Conservation (phyloP, 2,329 filamentous ascomycete genomes). For the Tricladium varicosporioides region DNA sequence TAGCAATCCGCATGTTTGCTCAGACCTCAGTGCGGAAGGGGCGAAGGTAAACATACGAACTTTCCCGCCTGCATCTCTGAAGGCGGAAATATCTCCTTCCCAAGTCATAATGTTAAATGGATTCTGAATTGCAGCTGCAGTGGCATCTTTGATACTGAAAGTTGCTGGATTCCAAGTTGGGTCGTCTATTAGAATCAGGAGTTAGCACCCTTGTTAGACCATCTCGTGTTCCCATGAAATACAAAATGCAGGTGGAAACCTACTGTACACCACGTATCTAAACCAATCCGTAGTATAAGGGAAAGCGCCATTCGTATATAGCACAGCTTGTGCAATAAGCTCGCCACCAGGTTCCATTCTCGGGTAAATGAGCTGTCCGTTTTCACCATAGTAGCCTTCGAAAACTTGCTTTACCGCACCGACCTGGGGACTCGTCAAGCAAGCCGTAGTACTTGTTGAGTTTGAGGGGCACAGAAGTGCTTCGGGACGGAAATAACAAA, state of each 20-base stretch:
- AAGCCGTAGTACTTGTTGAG: slow-evolving; percentile 36
- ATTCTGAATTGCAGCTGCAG: slow-evolving; percentile 19
- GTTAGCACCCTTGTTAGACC: no score
- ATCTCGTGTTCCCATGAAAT: no score
- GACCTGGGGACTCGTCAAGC: slow-evolving; percentile 44
- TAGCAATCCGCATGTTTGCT: no score
- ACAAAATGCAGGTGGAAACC: neutral
- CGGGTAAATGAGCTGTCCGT: slow-evolving; percentile 48
- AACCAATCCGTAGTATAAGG: slow-evolving; percentile 46
- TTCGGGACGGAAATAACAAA: slow-evolving; percentile 34
- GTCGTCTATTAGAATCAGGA: slow-evolving; percentile 21
- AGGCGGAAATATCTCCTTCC: slow-evolving; percentile 22
- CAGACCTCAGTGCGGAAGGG: no score
- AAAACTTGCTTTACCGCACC: slow-evolving; percentile 43
- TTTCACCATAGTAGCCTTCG: slow-evolving; percentile 39
- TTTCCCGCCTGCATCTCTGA: slow-evolving; percentile 21
- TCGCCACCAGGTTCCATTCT: slow-evolving; percentile 45
- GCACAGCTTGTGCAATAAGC: neutral
- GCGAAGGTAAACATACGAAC: neutral
- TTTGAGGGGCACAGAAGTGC: slow-evolving; percentile 18
- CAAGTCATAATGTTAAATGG: slow-evolving; percentile 23
- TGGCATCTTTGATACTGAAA: slow-evolving; percentile 37
- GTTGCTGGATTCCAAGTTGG: slow-evolving; percentile 39
- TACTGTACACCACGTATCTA: slow-evolving; percentile 43
- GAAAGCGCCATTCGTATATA: slow-evolving; percentile 37